These are phyloP conservation scores for Myrmaecium sp. DNA, from an alignment of 2,329 filamentous ascomycete species.

Conservation along the genomic window DNA sequence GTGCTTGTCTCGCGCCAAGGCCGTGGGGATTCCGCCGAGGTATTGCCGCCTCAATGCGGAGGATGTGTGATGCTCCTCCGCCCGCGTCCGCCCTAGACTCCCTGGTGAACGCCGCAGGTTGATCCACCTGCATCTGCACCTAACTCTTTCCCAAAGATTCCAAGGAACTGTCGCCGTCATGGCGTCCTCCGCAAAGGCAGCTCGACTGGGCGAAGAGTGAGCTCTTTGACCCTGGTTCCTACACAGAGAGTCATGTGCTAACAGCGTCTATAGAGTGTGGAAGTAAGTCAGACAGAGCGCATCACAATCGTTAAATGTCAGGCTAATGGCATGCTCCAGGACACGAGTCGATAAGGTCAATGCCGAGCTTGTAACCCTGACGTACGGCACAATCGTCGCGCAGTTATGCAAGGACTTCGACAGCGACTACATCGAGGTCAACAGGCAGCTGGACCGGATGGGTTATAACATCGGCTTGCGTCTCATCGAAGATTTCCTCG, in stretches of 20 bases:
- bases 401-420: constrained; percentile 96
- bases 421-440: constrained; percentile 84
- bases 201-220: constrained; percentile 60
- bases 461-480: constrained; percentile 96
- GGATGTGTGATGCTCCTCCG: no score
- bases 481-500: constrained; percentile 92
- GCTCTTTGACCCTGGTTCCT: constrained; percentile 16
- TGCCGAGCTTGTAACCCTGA: constrained; percentile 89
- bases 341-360: constrained; percentile 96
- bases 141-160: no score
- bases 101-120: no score
- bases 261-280: constrained; percentile 55
- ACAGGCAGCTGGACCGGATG: constrained; percentile 97
- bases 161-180: no score
- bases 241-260: constrained; percentile 13
- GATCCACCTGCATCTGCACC: no score
- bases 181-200: constrained; percentile 48
- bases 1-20: no score
- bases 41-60: no score
- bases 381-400: constrained; percentile 92
- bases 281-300: constrained; percentile 46
- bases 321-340: constrained; percentile 33
- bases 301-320: constrained; percentile 1
- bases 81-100: no score
- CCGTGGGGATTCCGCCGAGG: no score